Evolutionary conservation across 192 early-diverging fungal species (phyloP), one percentile per base, ranked within the genome.

Genomic region (Umbelopsis sp.): DNA sequence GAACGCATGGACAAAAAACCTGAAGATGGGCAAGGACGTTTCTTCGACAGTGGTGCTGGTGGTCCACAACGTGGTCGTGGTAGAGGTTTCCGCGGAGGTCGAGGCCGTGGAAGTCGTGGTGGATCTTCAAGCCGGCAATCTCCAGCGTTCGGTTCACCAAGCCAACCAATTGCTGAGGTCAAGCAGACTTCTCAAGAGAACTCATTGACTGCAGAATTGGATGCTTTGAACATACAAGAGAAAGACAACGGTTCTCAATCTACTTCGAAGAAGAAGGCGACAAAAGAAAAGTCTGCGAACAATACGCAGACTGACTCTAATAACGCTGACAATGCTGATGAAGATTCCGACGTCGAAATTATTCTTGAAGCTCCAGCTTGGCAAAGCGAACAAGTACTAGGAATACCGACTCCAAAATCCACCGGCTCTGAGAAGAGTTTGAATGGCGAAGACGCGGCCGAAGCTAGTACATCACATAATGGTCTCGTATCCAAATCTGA

Each of bases 331-430:
- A 33, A 70, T n/a, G 65, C 35, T 21, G 73, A 74, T 15, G 73
- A 74, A 8, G 73, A 74, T 44, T 74, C 72, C 8, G 73, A 74
- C 37, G 73, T 74, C n/a, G 73, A 70, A n/a, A 74, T 74, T 49
- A 74, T 74, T 20, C 23, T 74, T 15, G 73, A 74, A 74, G 53
- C 49, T 10, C 12, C 58, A 10, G 46, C 45, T 20, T 45, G 49
- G 44, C 51, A 45, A 20, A 47, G 13, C 23, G 73, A 69, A 35
- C 67, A 64, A 11, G 55, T 74, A 1, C 8, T 74, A 13, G 73
- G 73, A 30, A 74, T 74, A 12, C 44, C 73, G n/a, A 68, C 67
- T 9, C 68, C 73, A 23, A 55, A 67, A 68, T 23, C 45, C 8
- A 41, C 13, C 15, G 55, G 55, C 30, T 61, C 55, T n/a, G 55